phyloP scores from a whole-genome alignment of 768 basidiomycete genomes.

The Macrolepiota dolichaula region DNA sequence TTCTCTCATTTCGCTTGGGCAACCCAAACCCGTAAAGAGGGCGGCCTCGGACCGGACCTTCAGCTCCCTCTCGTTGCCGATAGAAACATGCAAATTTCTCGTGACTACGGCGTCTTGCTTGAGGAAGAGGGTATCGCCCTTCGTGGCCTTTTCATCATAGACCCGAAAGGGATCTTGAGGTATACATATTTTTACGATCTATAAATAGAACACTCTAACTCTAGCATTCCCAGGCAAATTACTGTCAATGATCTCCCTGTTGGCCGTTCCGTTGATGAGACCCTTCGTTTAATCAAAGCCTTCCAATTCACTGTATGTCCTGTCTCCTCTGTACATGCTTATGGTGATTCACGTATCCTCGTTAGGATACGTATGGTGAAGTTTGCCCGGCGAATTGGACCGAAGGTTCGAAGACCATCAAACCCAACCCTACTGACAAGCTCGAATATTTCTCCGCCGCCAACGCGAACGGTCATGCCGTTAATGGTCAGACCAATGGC shows the following conservation, averaged over 20 bases:
- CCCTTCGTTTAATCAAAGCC: constrained; percentile 84
- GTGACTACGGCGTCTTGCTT: constrained; percentile 84
- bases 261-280: constrained; percentile 94
- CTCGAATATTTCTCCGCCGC: constrained; percentile 66
- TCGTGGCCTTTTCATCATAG: constrained; percentile 84
- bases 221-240: constrained; percentile 53
- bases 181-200: constrained; percentile 16
- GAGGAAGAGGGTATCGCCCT: constrained; percentile 88
- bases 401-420: constrained; percentile 79
- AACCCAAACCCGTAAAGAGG: constrained; percentile 74
- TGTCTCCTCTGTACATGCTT: neutral
- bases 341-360: neutral
- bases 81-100: constrained; percentile 72
- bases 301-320: constrained; percentile 82
- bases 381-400: constrained; percentile 93
- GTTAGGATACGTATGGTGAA: constrained; percentile 82
- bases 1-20: constrained; percentile 89
- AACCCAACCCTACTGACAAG: constrained; percentile 68
- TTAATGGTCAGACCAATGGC: constrained; percentile 19
- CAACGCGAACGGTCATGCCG: constrained; percentile 30
- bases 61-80: constrained; percentile 83
- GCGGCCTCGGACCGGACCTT: constrained; percentile 88
- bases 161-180: constrained; percentile 77
- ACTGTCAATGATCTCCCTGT: constrained; percentile 92
- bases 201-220: constrained; percentile 6